Conservation (phyloP, 768 basidiomycete genomes). For the Mycena venus region DNA sequence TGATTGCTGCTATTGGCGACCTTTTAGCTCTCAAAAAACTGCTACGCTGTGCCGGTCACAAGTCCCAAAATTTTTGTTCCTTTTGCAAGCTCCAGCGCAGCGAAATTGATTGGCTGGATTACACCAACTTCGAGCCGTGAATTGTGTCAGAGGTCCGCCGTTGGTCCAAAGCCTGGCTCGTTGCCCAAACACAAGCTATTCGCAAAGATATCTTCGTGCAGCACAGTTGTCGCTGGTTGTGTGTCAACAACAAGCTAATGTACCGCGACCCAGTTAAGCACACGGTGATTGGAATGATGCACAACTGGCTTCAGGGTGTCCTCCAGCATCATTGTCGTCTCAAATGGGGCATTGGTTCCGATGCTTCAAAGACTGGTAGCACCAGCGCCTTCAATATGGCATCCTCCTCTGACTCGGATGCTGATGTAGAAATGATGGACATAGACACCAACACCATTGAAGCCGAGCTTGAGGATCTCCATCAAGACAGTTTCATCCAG, state of each 20-base stretch:
- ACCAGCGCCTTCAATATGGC: too few relatives aligned
- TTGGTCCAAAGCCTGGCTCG: constrained; percentile 28
- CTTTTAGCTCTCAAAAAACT: constrained; percentile 27
- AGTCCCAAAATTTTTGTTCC: constrained; percentile 32
- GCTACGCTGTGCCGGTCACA: constrained; percentile 24
- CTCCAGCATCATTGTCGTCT: too few relatives aligned
- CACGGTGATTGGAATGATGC: neutral
- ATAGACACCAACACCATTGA: neutral
- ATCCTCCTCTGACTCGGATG: too few relatives aligned
- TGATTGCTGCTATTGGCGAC: constrained; percentile 32
- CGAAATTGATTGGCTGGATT: too few relatives aligned
- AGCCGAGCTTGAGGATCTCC: constrained; percentile 1
- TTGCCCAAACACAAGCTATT: neutral
- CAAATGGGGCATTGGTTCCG: too few relatives aligned
- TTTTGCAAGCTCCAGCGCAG: constrained; percentile 21
- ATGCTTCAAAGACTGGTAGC: too few relatives aligned
- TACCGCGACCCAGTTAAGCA: neutral
- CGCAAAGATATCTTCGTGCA: neutral
- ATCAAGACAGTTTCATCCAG: constrained; percentile 4
- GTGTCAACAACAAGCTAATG: neutral
- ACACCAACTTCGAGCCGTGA: neutral
- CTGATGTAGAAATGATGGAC: too few relatives aligned
- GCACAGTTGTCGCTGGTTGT: neutral
- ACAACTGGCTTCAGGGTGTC: too few relatives aligned
- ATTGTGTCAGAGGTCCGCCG: neutral